Conservation (phyloP, 129 eudicot species). For the Solidago caesia region DNA sequence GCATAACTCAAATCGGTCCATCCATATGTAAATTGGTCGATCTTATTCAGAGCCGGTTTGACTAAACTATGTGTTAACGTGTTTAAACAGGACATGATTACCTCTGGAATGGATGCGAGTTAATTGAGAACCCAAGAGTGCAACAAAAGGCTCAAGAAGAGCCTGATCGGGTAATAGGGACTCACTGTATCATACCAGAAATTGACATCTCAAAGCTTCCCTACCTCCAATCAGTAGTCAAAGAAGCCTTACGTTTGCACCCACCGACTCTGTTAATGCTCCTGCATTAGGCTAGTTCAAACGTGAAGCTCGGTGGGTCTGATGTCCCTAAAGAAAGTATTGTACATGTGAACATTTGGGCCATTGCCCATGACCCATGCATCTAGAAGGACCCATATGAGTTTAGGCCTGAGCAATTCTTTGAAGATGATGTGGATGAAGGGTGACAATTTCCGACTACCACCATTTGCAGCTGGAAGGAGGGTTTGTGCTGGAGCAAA, state of each 20-base stretch:
- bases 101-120: conserved; percentile 96
- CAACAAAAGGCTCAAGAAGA: conserved; percentile 92
- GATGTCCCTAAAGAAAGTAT: conserved; percentile 82
- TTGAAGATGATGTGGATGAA: conserved; percentile 81
- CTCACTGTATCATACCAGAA: conserved; percentile 69
- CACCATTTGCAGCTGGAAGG: conserved; percentile 88
- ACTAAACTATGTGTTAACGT: conserved; percentile 2
- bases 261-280: conserved; percentile 92
- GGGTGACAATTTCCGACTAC: conserved; percentile 68
- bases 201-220: conserved; percentile 72
- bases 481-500: conserved; percentile 23
- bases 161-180: conserved; percentile 76
- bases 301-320: conserved; percentile 76
- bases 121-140: too few relatives aligned
- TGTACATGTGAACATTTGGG: conserved; percentile 83
- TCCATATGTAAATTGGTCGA: not conserved
- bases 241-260: conserved; percentile 72
- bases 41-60: not conserved
- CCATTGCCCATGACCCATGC: conserved; percentile 76
- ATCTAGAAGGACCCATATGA: conserved; percentile 75
- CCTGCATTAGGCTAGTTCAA: conserved; percentile 74
- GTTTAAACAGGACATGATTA: conserved; percentile 75
- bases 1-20: not conserved
- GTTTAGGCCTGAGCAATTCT: conserved; percentile 75
- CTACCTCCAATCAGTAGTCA: conserved; percentile 74